Conservation (phyloP, 768 basidiomycete species). For the Xanthoconium purpureum region DNA sequence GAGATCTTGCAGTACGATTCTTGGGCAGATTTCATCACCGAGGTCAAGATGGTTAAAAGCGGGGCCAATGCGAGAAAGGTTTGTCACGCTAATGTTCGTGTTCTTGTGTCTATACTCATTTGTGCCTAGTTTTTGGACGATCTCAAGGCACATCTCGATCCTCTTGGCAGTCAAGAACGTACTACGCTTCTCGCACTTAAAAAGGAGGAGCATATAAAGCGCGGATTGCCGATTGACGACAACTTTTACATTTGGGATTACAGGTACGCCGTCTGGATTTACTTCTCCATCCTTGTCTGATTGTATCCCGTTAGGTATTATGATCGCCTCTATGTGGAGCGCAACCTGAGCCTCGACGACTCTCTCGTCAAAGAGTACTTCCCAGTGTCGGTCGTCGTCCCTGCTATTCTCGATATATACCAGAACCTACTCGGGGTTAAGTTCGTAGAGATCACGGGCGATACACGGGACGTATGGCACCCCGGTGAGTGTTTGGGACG, state of each 20-base stretch:
- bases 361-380: slow-evolving; percentile 85
- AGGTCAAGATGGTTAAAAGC: slow-evolving; percentile 82
- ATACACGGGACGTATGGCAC: slow-evolving; percentile 73
- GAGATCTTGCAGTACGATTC: slow-evolving; percentile 67
- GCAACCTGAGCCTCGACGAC: slow-evolving; percentile 68
- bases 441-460: slow-evolving; percentile 54
- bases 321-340: slow-evolving; percentile 51
- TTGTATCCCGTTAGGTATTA: slow-evolving; percentile 25
- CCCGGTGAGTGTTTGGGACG: slow-evolving; percentile 47
- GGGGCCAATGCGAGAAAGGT: slow-evolving; percentile 59
- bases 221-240: slow-evolving; percentile 60
- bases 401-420: slow-evolving; percentile 79
- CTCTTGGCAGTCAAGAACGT: slow-evolving; percentile 67
- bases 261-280: slow-evolving; percentile 38
- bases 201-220: slow-evolving; percentile 63
- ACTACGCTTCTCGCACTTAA: slow-evolving; percentile 69
- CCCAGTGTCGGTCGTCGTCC: slow-evolving; percentile 80
- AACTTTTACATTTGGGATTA: slow-evolving; percentile 86
- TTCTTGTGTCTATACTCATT: neutral
- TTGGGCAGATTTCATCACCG: slow-evolving; percentile 84
- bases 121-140: slow-evolving; percentile 67
- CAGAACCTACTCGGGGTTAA: slow-evolving; percentile 76
- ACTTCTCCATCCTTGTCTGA: neutral
- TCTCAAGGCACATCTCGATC: slow-evolving; percentile 68
- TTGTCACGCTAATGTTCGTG: slow-evolving; percentile 7